Evolutionary conservation across 192 early-diverging fungal genomes (phyloP), one percentile per base, ranked within the genome.

Genomic region (Gaertneriomyces semiglobifer): DNA sequence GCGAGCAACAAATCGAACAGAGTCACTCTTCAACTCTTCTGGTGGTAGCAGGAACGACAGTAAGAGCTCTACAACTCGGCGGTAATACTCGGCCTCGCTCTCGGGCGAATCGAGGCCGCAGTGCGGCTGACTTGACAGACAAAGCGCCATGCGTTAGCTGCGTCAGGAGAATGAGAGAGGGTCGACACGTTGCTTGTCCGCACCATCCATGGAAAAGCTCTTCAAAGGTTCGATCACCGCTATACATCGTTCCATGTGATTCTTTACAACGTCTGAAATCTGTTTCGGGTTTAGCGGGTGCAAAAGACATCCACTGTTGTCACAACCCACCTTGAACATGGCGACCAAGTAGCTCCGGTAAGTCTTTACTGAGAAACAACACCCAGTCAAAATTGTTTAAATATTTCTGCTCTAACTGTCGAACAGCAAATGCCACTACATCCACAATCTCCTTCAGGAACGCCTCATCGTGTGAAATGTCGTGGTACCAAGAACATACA

Each of bases 221-320:
- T 42, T 79, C 77, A 7, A 79, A 42, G 6, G 60, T 53, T 25
- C 61, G 73, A 33, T 61, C 72, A 4, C 77, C 77, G 33, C 75
- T 56, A 65, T 80, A 79, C 12, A 69, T 39, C 19, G 77, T 79
- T n/a, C 68, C 77, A 40, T 66, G 3, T 39, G 79, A 80, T 42
- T 55, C 63, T 20, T 60, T 68, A 59, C 77, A 81, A 41, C 51
- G 41, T 18, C 66, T 41, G 44, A 52, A 77, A 44, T 79, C 77
- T 33, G 25, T 33, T 33, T 33, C 25, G 25, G 25, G 25, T 0
- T 33, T 33, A 33, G 25, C 25, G 25, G 25, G 25, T 33, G 25
- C 25, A 33, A 33, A 33, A 33, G 25, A 33, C 2, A 1, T 33
- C 25, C 25, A 1, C 25, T 33, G 25, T 2, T 33, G 2, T 0